These are phyloP conservation scores for Mytilinidion resinicola DNA, from an alignment of 495 filamentous ascomycete genomes.

Conservation along the genomic window DNA sequence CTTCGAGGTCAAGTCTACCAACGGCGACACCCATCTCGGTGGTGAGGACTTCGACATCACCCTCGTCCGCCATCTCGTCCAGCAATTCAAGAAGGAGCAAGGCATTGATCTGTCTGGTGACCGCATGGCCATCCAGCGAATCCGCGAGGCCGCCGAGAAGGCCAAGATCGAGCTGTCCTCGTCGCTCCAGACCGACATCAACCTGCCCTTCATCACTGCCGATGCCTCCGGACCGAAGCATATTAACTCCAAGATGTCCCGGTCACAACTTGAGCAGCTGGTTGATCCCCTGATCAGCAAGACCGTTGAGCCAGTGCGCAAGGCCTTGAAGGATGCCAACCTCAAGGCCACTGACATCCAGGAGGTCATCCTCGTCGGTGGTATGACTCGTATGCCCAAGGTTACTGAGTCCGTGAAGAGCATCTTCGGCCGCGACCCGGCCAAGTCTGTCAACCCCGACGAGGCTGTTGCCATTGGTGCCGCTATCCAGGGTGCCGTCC, in stretches of 20 bases:
- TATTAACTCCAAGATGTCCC: constrained; percentile 92
- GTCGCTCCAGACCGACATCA: constrained; percentile 94
- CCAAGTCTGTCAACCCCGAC: constrained; percentile 98
- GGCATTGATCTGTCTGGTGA: constrained; percentile 86
- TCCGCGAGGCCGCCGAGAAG: constrained; percentile 99
- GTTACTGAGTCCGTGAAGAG: constrained; percentile 94
- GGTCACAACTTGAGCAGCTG: constrained; percentile 85
- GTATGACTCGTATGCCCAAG: constrained; percentile 99
- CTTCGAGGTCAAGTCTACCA: constrained; percentile 98
- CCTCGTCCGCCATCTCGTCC: constrained; percentile 89
- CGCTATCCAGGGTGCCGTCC: constrained; percentile 94
- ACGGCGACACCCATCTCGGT: constrained; percentile 96
- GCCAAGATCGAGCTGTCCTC: constrained; percentile 99
- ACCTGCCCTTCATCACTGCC: constrained; percentile 97
- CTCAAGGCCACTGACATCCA: constrained; percentile 94
- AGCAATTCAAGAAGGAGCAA: constrained; percentile 93
- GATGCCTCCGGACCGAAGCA: constrained; percentile 92
- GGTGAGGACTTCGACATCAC: constrained; percentile 98
- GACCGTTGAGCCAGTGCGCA: constrained; percentile 88
- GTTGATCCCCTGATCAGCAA: constrained; percentile 85
- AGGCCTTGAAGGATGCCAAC: constrained; percentile 95
- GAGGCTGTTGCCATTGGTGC: constrained; percentile 99
- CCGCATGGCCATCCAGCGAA: constrained; percentile 98
- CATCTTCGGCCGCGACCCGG: constrained; percentile 95
- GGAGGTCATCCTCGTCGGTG: constrained; percentile 97